Percentiles rank a stretch among this genome's conserved stretches.
Evolutionary conservation across 164 flowering plant genomes (phyloP).

Genomic region (Chloranthus sessilifolius): DNA sequence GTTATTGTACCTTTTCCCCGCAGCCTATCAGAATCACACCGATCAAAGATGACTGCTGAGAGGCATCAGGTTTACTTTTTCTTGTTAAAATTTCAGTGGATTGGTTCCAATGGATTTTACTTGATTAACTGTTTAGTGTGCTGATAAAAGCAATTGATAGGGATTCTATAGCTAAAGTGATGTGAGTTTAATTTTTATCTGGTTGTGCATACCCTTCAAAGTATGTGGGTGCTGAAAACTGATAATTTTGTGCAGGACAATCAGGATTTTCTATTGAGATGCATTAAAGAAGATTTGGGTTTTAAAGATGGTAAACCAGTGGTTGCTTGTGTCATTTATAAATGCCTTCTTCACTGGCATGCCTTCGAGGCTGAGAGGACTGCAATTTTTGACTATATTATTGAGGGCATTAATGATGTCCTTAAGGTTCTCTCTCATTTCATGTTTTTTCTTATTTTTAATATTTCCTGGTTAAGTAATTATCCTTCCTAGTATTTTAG

Average conservation of each 20-base stretch:
- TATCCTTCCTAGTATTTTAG: background rate
- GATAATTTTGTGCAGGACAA: constrained; percentile 60
- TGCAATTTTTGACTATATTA: constrained; percentile 72
- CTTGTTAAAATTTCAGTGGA: background rate
- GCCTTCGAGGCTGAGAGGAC: constrained; percentile 96
- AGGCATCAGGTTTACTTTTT: constrained; percentile 60
- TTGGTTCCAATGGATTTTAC: too few relatives aligned
- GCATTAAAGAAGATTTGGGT: constrained; percentile 82
- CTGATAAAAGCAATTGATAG: too few relatives aligned
- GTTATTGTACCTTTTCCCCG: constrained; percentile 41
- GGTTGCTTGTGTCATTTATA: constrained; percentile 86
- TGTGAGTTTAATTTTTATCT: too few relatives aligned
- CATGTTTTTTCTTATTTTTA: background rate
- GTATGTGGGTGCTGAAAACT: background rate
- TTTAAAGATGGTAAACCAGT: constrained; percentile 82
- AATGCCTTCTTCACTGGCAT: constrained; percentile 81
- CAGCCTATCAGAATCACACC: constrained; percentile 67
- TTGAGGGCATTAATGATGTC: constrained; percentile 72
- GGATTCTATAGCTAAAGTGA: too few relatives aligned
- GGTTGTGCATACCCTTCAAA: too few relatives aligned
- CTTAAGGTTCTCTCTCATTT: constrained; percentile 53
- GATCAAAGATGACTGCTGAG: constrained; percentile 61
- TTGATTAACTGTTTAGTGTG: too few relatives aligned
- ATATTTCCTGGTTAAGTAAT: background rate
- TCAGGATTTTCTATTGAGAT: constrained; percentile 68